These are phyloP conservation scores for Helminthosporium solani DNA, from an alignment of 2,329 filamentous ascomycete genomes.

Conservation along the genomic window DNA sequence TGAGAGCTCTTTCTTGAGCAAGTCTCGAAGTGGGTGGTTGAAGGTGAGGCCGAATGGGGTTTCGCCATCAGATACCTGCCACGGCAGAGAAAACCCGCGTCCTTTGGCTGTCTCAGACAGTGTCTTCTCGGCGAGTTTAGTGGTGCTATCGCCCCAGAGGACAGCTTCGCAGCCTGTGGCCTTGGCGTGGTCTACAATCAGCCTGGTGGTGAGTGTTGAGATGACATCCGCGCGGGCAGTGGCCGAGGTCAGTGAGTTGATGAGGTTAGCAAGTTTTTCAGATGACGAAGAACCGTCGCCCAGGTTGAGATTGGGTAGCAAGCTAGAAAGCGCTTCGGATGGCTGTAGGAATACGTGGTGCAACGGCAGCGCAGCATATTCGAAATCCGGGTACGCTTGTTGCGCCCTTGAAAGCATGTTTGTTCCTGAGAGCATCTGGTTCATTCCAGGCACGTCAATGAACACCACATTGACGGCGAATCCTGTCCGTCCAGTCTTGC, in stretches of 20 bases:
- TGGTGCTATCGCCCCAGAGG: slow-evolving; percentile 83
- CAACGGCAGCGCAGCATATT: slow-evolving; percentile 65
- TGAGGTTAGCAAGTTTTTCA: slow-evolving; percentile 51
- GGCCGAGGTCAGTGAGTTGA: slow-evolving; percentile 66
- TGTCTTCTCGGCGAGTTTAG: slow-evolving; percentile 79
- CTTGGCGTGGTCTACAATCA: slow-evolving; percentile 60
- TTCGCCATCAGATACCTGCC: slow-evolving; percentile 75
- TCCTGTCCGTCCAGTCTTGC: slow-evolving; percentile 62
- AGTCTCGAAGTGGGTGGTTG: slow-evolving; percentile 80
- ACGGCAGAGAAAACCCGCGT: slow-evolving; percentile 78
- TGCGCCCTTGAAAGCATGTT: slow-evolving; percentile 44
- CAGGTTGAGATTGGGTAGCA: slow-evolving; percentile 13
- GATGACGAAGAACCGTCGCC: slow-evolving; percentile 6
- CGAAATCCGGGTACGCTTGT: slow-evolving; percentile 64
- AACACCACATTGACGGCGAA: slow-evolving; percentile 65
- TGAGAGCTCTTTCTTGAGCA: slow-evolving; percentile 77
- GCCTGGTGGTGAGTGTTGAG: slow-evolving; percentile 67
- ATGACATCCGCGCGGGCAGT: slow-evolving; percentile 76
- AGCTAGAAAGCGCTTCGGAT: slow-evolving; percentile 21
- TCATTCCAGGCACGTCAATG: slow-evolving; percentile 44
- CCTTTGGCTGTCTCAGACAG: slow-evolving; percentile 90
- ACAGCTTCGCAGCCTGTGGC: slow-evolving; percentile 65
- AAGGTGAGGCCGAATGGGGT: slow-evolving; percentile 60
- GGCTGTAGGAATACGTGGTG: slow-evolving; percentile 51
- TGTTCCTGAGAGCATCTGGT: slow-evolving; percentile 7